Conservation (phyloP, 805 yeast species). For the Wickerhamomyces chambardii region DNA sequence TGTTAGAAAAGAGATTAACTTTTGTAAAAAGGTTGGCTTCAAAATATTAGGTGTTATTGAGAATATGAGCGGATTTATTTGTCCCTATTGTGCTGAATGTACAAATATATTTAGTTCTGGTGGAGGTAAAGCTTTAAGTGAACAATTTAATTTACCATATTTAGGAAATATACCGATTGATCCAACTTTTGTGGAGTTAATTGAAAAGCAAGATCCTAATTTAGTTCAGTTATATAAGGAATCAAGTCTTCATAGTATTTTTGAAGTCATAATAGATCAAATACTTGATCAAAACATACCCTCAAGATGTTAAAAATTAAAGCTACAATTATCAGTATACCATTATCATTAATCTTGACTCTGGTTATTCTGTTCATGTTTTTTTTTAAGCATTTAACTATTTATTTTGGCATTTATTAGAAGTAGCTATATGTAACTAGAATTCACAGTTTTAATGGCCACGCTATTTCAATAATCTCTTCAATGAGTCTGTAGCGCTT, state of each 20-base stretch:
- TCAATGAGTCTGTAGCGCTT: background rate
- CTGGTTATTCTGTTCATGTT: too few species aligned
- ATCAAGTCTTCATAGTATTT: conserved; percentile 27
- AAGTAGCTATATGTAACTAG: too few species aligned
- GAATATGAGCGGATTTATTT: conserved; percentile 94
- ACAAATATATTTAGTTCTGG: conserved; percentile 90
- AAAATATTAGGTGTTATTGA: conserved; percentile 81
- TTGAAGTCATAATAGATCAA: conserved; percentile 33
- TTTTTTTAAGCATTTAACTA: too few species aligned
- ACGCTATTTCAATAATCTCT: background rate
- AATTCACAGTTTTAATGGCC: background rate
- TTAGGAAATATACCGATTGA: conserved; percentile 91
- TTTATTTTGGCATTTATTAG: too few species aligned
- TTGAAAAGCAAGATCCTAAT: conserved; percentile 45
- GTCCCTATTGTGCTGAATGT: conserved; percentile 90
- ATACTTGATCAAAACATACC: conserved; percentile 21
- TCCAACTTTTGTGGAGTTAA: conserved; percentile 79
- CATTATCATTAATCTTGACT: conserved; percentile 1
- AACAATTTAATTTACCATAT: conserved; percentile 50
- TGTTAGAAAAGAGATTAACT: conserved; percentile 88
- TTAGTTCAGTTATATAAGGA: conserved; percentile 27
- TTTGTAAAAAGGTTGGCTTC: conserved; percentile 80
- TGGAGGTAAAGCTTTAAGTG: conserved; percentile 76
- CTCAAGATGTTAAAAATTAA: conserved; percentile 11
- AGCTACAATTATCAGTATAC: conserved; percentile 1